Conservation (phyloP, 2,329 filamentous ascomycete species). For the Ascocoryne sarcoides region DNA sequence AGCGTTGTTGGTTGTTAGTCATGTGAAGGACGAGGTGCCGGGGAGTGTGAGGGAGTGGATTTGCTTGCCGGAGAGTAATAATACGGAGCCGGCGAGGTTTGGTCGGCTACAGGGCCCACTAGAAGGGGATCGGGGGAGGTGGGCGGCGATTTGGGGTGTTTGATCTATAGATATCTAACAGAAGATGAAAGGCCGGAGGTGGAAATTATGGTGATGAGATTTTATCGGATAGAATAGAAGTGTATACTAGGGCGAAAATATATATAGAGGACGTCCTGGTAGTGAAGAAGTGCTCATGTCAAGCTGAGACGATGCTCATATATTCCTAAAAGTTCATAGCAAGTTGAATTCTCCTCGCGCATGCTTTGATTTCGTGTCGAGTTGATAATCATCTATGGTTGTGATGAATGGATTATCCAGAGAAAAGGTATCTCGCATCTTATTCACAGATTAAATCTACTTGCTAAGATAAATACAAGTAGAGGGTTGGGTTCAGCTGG, state of each 20-base stretch:
- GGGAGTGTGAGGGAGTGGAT: conserved; percentile 77
- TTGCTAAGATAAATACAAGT: too few species aligned
- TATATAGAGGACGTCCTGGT: too few species aligned
- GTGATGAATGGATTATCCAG: not conserved
- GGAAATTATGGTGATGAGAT: not conserved
- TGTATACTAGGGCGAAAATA: not conserved
- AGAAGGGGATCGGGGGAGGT: conserved; percentile 43
- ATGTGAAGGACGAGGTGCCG: conserved; percentile 84
- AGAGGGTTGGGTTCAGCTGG: too few species aligned
- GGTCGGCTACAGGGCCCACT: conserved; percentile 56
- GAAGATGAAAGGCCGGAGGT: not conserved
- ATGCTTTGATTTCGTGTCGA: not conserved
- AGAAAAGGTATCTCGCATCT: not conserved
- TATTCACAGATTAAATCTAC: too few species aligned
- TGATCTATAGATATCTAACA: not conserved
- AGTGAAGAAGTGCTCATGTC: too few species aligned
- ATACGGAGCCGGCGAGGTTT: conserved; percentile 50
- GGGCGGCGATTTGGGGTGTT: conserved; percentile 57
- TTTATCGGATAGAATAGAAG: not conserved
- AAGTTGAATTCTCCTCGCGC: not conserved
- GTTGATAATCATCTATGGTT: not conserved
- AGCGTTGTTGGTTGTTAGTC: conserved; percentile 85
- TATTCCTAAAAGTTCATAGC: not conserved
- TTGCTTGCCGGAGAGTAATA: conserved; percentile 70
- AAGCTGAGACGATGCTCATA: not conserved